These are phyloP conservation scores for Aspergillus glaucus DNA, from an alignment of 2,329 filamentous ascomycete species.

Conservation along the genomic window DNA sequence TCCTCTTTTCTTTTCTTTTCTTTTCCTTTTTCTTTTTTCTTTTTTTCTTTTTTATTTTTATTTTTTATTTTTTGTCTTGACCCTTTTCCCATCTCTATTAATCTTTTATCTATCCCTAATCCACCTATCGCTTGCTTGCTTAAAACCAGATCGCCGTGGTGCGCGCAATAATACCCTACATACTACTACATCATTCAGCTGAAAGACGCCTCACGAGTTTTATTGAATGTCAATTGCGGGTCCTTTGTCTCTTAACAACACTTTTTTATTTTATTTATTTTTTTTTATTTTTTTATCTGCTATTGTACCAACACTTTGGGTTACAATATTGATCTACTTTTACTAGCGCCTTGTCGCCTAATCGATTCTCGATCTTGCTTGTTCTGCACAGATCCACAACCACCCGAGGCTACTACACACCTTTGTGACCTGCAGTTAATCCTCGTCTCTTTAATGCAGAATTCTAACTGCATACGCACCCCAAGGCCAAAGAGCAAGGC, in stretches of 20 bases:
- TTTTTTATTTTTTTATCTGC: background rate
- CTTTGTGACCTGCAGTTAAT: background rate
- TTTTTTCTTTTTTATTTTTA: too few species aligned
- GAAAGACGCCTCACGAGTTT: background rate
- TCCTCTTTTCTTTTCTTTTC: background rate
- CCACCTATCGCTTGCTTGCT: background rate
- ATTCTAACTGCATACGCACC: background rate
- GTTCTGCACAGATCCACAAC: conserved; percentile 7
- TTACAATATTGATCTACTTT: conserved; percentile 7
- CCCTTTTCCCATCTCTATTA: background rate
- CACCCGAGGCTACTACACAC: conserved; percentile 14
- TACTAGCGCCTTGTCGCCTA: conserved; percentile 24
- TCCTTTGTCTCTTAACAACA: background rate
- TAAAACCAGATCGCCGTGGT: too few species aligned
- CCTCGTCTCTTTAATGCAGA: conserved; percentile 5
- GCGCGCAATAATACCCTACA: too few species aligned
- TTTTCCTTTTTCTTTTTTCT: background rate
- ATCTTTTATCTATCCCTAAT: background rate
- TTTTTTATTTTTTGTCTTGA: too few species aligned
- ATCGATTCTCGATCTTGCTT: conserved; percentile 10
- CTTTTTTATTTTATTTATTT: background rate
- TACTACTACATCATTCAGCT: background rate
- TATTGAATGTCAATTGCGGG: background rate
- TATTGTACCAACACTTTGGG: background rate
- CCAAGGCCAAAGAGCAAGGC: background rate